Percentiles rank a stretch among this genome's conserved stretches.
These are phyloP conservation scores for Dimocarpus longan DNA, from an alignment of 345 rosid species.

Conservation along the genomic window DNA sequence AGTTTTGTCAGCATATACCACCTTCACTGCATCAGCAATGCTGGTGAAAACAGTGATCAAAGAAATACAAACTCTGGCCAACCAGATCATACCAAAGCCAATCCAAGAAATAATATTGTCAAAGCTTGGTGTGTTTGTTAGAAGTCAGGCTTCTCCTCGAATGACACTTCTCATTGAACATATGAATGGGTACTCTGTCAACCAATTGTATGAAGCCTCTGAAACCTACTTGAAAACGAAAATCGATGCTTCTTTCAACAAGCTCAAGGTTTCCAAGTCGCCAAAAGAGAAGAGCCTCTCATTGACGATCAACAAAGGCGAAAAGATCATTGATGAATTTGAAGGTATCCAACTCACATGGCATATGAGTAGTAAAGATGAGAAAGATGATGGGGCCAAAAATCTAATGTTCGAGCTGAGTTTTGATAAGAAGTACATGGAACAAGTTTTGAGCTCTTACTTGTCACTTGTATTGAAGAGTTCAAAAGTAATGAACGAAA, in stretches of 20 bases:
- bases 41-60: conserved; percentile 12
- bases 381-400: neutral
- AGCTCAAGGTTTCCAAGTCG: conserved; percentile 22
- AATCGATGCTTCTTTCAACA: conserved; percentile 16
- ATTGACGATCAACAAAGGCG: conserved; percentile 25
- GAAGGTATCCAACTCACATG: conserved; percentile 27
- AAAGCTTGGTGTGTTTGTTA: conserved; percentile 11
- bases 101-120: conserved; percentile 15
- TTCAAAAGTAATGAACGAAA: conserved; percentile 14
- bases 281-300: conserved; percentile 11
- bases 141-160: conserved; percentile 1
- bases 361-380: conserved; percentile 19
- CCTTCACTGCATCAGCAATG: conserved; percentile 29
- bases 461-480: conserved; percentile 22
- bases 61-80: conserved; percentile 16
- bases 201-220: conserved; percentile 16
- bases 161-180: conserved; percentile 16
- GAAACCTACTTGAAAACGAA: conserved; percentile 27
- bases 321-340: conserved; percentile 19
- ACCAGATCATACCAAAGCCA: conserved; percentile 21
- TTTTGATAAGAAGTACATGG: conserved; percentile 24
- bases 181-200: conserved; percentile 10
- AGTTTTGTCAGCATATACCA: conserved; percentile 20
- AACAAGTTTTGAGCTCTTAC: conserved; percentile 14
- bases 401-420: conserved; percentile 15